Evolutionary conservation across 2,329 filamentous ascomycete species (phyloP).

Genomic region (Exophiala aquamarina): DNA sequence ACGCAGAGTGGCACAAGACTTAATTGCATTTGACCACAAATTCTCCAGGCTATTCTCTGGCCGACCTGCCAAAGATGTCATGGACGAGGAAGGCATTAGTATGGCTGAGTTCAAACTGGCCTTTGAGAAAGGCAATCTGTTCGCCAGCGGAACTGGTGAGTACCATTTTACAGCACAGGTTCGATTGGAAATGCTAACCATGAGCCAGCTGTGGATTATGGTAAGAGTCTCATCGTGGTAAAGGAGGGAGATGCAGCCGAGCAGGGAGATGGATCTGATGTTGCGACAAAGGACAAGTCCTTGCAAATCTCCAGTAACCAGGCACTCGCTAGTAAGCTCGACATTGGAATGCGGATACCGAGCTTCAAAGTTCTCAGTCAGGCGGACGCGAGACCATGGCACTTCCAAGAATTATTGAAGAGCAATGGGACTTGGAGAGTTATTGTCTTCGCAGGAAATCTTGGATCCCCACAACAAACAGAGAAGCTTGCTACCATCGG

Average conservation of each 20-base stretch:
- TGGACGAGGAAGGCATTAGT: conserved; percentile 61
- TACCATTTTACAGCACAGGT: conserved; percentile 10
- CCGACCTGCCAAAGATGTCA: conserved; percentile 58
- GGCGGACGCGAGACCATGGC: conserved; percentile 39
- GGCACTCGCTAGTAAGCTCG: conserved; percentile 29
- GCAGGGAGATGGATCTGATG: conserved; percentile 51
- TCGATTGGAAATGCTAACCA: conserved; percentile 18
- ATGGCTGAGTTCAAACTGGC: conserved; percentile 64
- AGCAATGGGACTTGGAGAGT: conserved; percentile 41
- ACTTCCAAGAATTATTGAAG: conserved; percentile 37
- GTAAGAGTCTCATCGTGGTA: conserved; percentile 55
- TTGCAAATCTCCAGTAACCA: conserved; percentile 18
- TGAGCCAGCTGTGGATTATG: conserved; percentile 56
- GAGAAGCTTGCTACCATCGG: conserved; percentile 51
- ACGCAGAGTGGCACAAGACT: conserved; percentile 60
- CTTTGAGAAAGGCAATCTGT: conserved; percentile 61
- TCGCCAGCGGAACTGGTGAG: conserved; percentile 54
- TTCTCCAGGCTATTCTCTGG: conserved; percentile 57
- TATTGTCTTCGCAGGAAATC: conserved; percentile 60
- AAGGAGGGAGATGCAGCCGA: conserved; percentile 48
- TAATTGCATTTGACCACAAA: conserved; percentile 64
- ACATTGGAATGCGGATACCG: conserved; percentile 37
- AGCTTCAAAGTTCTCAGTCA: conserved; percentile 38
- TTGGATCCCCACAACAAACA: conserved; percentile 47
- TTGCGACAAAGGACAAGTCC: conserved; percentile 29